Evolutionary conservation across 2,329 filamentous ascomycete species (phyloP), one percentile per base, ranked within the genome.

Genomic region (Xylariales sp.): DNA sequence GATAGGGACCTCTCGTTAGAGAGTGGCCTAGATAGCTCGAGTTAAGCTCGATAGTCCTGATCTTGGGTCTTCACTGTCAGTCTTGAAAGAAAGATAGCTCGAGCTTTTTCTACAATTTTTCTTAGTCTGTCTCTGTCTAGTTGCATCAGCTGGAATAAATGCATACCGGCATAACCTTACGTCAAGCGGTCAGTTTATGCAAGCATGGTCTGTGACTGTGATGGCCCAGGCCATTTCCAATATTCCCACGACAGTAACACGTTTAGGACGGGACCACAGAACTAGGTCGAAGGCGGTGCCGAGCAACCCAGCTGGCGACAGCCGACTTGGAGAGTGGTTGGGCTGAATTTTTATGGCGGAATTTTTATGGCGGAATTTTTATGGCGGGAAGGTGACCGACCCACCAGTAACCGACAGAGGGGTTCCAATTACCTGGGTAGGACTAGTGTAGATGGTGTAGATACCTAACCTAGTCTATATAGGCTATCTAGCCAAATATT

Each of bases 91-190:
- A 64, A 58, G 57, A 65, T 59, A 23, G 60, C 53, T 54, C 65
- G 46, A 69, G 59, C 55, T 61, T 64, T 64, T 55, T 52, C 23
- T 64, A 57, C 55, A 57, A 18, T 55, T 55, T 70, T 57, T 55
- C 59, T 53, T 64, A 63, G 58, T 65, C 50, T 60, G 41, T 48
- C 54, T 28, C 61, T 65, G 61, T 64, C 52, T 30, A 53, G 59
- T 39, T 39, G 53, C 60, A 69, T 64, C 28, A 43, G 32, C 46
- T 34, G 41, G 46, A 64, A 62, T 39, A 50, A 60, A 50, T 64
- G 55, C 45, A 66, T 57, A 55, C 48, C 14, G 32, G 55, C 49
- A 23, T 45, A 10, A 9, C 36, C 36, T 45, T 7, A 56, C 10
- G 39, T 56, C 6, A 41, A 28, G 18, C 16, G 32, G 9, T 10